These are phyloP conservation scores for Lactarius sanguifluus DNA, from an alignment of 768 basidiomycete species.

Conservation along the genomic window DNA sequence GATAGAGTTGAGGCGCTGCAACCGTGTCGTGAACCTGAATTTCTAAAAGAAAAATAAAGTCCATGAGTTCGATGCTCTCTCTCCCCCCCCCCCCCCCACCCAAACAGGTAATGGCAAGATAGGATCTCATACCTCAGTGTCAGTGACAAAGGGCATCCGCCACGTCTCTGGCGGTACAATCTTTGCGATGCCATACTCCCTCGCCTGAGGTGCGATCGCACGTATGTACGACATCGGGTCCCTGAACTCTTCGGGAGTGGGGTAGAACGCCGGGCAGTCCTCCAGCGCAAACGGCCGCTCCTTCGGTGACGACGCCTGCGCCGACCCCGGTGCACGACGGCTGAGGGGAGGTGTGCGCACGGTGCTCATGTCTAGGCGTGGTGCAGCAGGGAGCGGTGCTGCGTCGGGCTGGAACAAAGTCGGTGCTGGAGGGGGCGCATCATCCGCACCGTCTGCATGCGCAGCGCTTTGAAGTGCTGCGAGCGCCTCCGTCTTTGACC, in stretches of 20 bases:
- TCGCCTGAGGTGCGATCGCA: constrained; percentile 69
- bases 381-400: constrained; percentile 58
- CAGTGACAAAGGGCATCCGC: constrained; percentile 95
- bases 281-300: constrained; percentile 80
- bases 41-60: constrained; percentile 45
- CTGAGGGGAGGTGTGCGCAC: constrained; percentile 67
- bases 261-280: constrained; percentile 89
- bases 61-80: constrained; percentile 22
- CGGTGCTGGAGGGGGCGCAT: constrained; percentile 51
- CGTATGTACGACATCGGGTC: constrained; percentile 94
- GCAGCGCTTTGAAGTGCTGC: constrained; percentile 73
- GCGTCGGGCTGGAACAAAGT: constrained; percentile 37
- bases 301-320: constrained; percentile 35
- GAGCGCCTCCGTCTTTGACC: constrained; percentile 87
- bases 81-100: constrained; percentile 33
- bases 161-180: constrained; percentile 90
- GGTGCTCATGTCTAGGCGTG: constrained; percentile 62
- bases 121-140: constrained; percentile 69
- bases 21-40: constrained; percentile 94
- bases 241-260: constrained; percentile 86
- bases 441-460: constrained; percentile 54
- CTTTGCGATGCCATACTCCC: constrained; percentile 89
- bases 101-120: constrained; percentile 26
- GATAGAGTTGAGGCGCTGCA: constrained; percentile 93
- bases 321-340: constrained; percentile 36